Evolutionary conservation across 129 eudicot genomes (phyloP), one percentile per base, ranked within the genome.

Genomic region (Lactuca sativa): DNA sequence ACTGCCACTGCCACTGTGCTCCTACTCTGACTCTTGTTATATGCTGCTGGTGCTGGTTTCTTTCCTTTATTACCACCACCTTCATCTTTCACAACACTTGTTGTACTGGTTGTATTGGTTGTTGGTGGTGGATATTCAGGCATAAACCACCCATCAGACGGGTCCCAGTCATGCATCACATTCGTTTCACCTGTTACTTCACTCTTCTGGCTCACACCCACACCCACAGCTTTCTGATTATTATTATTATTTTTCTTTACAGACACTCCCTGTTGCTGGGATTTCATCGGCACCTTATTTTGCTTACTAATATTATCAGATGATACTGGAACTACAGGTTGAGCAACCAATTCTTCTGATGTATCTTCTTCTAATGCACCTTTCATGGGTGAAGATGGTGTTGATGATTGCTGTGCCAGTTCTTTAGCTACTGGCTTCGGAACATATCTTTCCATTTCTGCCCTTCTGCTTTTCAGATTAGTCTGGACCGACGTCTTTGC

Each of bases 371-470:
- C 82, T 54, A 72, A 53, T 38, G 77, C 47, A 18, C 59, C 64
- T 61, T 64, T 80, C 56, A 61, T 37, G 5, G 41, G 66, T 21
- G 89, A 84, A 68, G 89, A 75, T 49, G 87, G 62, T 64, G 84
- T 59, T 18, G 75, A 40, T 9, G 81, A 92, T 70, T 81, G 97
- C 73, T 90, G 92, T n/a, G 95, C 84, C 14, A 87, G 81, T 82
- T 87, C 95, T 85, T 91, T 87, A 2, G 90, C 92, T 55, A 85
- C 96, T 9, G 92, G 88, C 74, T 93, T 93, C 4, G 97, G 95
- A 14, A 90, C 88, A 67, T 90, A 93, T 67, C 99, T 77, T 75
- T 90, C 99, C 84, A 93, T 90, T 82, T 93, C 99, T 41, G 99
- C 99, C 83, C 97, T 88, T 82, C 80, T 93, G 82, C 80, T 86